Evolutionary conservation across 1,139 yeast genomes (phyloP).

Genomic region (Insectozyma bohioensis): DNA sequence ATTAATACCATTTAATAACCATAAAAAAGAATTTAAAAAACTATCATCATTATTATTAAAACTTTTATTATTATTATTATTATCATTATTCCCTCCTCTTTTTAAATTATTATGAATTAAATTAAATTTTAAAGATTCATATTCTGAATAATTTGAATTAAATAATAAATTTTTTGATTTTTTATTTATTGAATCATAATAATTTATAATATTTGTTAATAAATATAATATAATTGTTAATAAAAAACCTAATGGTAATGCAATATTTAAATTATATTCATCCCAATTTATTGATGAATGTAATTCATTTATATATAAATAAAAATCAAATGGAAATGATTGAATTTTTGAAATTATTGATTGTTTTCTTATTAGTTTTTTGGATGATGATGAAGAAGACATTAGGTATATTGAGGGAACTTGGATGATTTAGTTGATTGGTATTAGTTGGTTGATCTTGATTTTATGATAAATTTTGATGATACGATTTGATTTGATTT

Average conservation of each 20-base stretch:
- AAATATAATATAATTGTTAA: constrained; percentile 7
- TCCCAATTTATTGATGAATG: constrained; percentile 68
- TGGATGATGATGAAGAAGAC: too few relatives aligned
- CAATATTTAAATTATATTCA: constrained; percentile 25
- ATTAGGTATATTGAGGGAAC: too few relatives aligned
- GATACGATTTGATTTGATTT: too few relatives aligned
- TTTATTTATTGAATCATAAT: constrained; percentile 13
- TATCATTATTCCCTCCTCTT: not conserved
- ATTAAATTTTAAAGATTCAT: constrained; percentile 30
- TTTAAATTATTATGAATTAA: not conserved
- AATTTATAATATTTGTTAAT: constrained; percentile 12
- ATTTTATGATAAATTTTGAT: too few relatives aligned
- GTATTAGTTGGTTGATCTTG: not conserved
- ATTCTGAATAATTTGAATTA: constrained; percentile 22
- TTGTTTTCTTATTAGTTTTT: constrained; percentile 23
- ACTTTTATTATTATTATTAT: not conserved
- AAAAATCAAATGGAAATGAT: constrained; percentile 58
- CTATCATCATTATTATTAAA: not conserved
- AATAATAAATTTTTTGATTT: constrained; percentile 15
- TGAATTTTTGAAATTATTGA: constrained; percentile 40
- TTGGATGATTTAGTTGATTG: too few relatives aligned
- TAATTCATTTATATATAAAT: constrained; percentile 52
- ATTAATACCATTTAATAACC: constrained; percentile 20
- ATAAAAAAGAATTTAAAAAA: constrained; percentile 16
- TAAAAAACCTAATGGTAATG: constrained; percentile 16